These are phyloP conservation scores for Xerocomus potaroensis DNA, from an alignment of 768 basidiomycete genomes.

Conservation along the genomic window DNA sequence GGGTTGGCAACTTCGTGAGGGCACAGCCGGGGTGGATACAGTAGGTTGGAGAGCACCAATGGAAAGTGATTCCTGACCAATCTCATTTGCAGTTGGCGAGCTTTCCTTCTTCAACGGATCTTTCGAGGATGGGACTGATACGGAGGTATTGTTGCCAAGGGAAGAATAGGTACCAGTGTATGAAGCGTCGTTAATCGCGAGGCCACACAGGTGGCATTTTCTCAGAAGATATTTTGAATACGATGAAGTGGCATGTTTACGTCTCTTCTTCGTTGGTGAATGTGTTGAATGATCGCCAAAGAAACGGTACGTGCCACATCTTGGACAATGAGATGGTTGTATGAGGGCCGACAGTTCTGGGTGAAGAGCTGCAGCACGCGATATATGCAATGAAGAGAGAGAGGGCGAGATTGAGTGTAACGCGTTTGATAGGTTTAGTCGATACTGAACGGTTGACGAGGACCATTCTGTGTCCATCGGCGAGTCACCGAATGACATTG, in stretches of 20 bases:
- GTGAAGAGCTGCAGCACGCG: constrained; percentile 34
- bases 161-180: not conserved
- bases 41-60: not conserved
- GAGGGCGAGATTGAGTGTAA: constrained; percentile 49
- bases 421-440: constrained; percentile 43
- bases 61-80: not conserved
- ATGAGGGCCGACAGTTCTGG: constrained; percentile 23
- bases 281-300: constrained; percentile 36
- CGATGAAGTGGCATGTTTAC: constrained; percentile 2
- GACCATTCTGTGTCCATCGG: not conserved
- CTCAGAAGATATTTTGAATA: constrained; percentile 5
- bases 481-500: constrained; percentile 10
- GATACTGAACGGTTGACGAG: constrained; percentile 36
- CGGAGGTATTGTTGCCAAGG: not conserved
- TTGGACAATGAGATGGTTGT: constrained; percentile 38
- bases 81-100: not conserved
- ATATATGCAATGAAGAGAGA: constrained; percentile 60
- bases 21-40: not conserved
- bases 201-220: constrained; percentile 21
- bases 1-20: constrained; percentile 23
- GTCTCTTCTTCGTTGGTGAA: constrained; percentile 21
- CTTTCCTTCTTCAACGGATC: not conserved
- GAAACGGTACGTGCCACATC: constrained; percentile 51
- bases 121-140: not conserved
- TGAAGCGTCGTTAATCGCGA: constrained; percentile 3